phyloP scores from a whole-genome alignment of 2,329 filamentous ascomycete genomes.

The Penicillium sumatraense region DNA sequence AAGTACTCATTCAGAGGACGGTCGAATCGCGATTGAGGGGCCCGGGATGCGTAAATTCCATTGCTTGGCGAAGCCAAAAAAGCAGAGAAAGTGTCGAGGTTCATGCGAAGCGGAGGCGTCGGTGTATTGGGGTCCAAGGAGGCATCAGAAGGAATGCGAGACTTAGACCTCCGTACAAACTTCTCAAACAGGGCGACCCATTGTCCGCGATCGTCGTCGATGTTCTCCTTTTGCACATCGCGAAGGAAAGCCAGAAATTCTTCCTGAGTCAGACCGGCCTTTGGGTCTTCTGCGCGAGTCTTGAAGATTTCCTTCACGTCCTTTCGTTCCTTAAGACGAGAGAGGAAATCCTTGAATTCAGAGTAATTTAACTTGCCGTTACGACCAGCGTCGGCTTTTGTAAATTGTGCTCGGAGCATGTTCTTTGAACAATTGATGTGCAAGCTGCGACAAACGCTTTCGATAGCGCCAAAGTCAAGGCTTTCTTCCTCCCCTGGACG shows the following conservation, averaged over 20 bases:
- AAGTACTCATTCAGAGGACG: slow-evolving; percentile 95
- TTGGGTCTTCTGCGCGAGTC: slow-evolving; percentile 61
- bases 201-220: slow-evolving; percentile 65
- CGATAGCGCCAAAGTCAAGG: slow-evolving; percentile 77
- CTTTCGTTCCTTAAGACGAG: slow-evolving; percentile 78
- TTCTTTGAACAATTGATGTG: slow-evolving; percentile 87
- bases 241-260: slow-evolving; percentile 79
- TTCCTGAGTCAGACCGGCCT: slow-evolving; percentile 68
- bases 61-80: slow-evolving; percentile 79
- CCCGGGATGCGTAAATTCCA: slow-evolving; percentile 65
- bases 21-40: slow-evolving; percentile 69
- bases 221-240: slow-evolving; percentile 74
- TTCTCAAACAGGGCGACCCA: slow-evolving; percentile 77
- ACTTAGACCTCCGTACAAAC: slow-evolving; percentile 65
- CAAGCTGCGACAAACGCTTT: slow-evolving; percentile 82
- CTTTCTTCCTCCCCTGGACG: slow-evolving; percentile 64
- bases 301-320: slow-evolving; percentile 79
- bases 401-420: slow-evolving; percentile 75
- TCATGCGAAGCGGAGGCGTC: slow-evolving; percentile 66
- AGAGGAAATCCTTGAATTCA: slow-evolving; percentile 84
- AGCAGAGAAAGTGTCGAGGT: slow-evolving; percentile 74
- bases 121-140: slow-evolving; percentile 43
- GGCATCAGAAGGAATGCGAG: slow-evolving; percentile 51
- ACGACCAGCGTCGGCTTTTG: slow-evolving; percentile 68
- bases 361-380: slow-evolving; percentile 73